Evolutionary conservation across 75 land plant species (phyloP).

Genomic region (Larix kaempferi): DNA sequence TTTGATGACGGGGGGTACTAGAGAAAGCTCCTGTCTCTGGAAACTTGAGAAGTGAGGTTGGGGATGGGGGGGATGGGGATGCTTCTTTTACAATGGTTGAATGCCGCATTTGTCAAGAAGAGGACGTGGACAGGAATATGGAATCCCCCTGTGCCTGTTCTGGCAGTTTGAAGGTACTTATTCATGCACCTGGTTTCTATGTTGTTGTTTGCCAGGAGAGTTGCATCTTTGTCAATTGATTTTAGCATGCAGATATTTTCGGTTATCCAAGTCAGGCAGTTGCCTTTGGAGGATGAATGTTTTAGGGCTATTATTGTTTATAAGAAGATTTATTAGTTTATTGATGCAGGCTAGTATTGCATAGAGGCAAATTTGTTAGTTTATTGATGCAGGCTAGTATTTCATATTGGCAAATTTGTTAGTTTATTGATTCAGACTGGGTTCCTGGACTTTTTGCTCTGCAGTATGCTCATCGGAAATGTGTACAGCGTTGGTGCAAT

Average conservation of each 20-base stretch:
- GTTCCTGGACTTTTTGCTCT: slow-evolving; percentile 1
- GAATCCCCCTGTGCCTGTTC: slow-evolving; percentile 84
- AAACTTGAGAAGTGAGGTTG: background rate
- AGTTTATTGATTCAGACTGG: background rate
- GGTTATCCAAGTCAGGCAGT: no score
- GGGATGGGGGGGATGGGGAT: background rate
- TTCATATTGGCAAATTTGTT: no score
- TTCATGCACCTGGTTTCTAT: no score
- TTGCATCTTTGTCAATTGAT: no score
- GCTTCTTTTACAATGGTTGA: slow-evolving; percentile 34
- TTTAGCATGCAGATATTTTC: no score
- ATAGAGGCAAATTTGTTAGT: no score
- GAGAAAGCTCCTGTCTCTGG: background rate
- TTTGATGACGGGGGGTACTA: background rate
- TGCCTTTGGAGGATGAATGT: no score
- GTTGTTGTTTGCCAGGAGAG: no score
- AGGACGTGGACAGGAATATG: slow-evolving; percentile 63
- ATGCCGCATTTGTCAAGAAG: slow-evolving; percentile 87
- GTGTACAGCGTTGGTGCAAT: slow-evolving; percentile 91
- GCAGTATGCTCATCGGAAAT: slow-evolving; percentile 92
- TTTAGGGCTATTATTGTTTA: no score
- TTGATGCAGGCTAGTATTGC: no score
- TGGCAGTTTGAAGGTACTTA: slow-evolving; percentile 77
- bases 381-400: no score
- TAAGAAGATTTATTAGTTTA: no score